These are phyloP conservation scores for Hygrophila difformis DNA, from an alignment of 257 asterid species.

Conservation along the genomic window DNA sequence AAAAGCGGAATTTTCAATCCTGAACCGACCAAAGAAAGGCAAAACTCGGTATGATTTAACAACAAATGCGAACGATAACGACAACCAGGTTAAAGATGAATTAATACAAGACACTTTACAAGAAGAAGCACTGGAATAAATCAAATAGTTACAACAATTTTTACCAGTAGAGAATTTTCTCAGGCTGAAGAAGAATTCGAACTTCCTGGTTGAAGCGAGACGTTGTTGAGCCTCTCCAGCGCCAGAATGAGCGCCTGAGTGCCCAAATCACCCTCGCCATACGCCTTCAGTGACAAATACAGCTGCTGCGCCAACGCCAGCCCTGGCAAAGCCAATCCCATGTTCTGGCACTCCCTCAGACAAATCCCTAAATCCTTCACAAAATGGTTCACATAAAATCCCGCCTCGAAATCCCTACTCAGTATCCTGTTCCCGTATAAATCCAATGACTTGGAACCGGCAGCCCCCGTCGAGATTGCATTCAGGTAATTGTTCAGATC, in stretches of 20 bases:
- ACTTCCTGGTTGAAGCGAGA: constrained; percentile 23
- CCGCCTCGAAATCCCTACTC: constrained; percentile 76
- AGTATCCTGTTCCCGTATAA: constrained; percentile 67
- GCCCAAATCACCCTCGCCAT: constrained; percentile 82
- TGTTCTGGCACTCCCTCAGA: constrained; percentile 80
- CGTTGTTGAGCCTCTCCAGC: constrained; percentile 75
- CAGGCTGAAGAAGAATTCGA: constrained; percentile 10
- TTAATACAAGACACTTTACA: not conserved
- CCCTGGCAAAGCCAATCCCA: constrained; percentile 88
- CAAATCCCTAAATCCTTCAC: constrained; percentile 96
- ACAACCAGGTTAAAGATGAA: not conserved
- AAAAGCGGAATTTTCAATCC: no score
- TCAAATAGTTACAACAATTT: constrained; percentile 3
- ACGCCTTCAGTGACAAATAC: constrained; percentile 74
- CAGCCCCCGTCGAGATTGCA: constrained; percentile 85
- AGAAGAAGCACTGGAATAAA: not conserved
- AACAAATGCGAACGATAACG: not conserved
- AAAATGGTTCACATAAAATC: constrained; percentile 88
- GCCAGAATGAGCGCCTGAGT: constrained; percentile 85
- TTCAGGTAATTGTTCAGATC: constrained; percentile 35
- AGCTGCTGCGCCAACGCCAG: constrained; percentile 89
- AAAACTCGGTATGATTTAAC: not conserved
- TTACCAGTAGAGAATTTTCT: constrained; percentile 20
- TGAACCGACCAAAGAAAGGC: no score
- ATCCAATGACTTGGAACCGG: constrained; percentile 84